Conservation (phyloP, 163 green algal species). For the Scenedesmus sp. region DNA sequence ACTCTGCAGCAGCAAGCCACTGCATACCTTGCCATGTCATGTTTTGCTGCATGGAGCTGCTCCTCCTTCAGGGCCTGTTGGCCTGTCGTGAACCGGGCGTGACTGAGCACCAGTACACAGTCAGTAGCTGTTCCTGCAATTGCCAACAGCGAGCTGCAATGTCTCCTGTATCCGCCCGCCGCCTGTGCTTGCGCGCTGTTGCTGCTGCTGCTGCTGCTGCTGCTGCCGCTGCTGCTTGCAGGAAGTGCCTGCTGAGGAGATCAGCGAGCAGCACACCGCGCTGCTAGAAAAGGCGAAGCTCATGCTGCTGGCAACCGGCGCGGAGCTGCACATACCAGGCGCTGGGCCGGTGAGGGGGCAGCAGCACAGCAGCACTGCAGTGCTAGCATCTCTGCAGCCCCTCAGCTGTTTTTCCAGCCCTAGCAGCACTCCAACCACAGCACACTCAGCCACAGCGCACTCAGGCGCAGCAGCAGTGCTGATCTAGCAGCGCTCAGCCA, state of each 20-base stretch:
- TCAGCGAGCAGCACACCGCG: constrained; percentile 21
- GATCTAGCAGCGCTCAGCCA: too few species aligned
- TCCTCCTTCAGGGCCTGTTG: background rate
- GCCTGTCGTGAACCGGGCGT: too few species aligned
- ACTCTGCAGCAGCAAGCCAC: too few species aligned
- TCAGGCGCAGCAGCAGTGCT: too few species aligned
- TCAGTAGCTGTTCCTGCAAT: too few species aligned
- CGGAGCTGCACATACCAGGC: background rate
- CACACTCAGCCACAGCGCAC: too few species aligned
- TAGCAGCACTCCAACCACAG: too few species aligned
- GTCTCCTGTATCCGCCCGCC: too few species aligned
- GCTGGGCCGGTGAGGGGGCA: background rate
- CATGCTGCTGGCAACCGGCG: background rate
- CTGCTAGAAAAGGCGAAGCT: background rate
- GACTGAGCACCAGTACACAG: background rate
- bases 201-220: background rate
- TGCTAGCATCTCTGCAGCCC: too few species aligned
- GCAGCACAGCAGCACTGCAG: background rate
- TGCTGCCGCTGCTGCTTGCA: background rate
- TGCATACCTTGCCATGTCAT: background rate
- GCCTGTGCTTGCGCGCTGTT: too few species aligned
- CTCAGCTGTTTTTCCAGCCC: too few species aligned
- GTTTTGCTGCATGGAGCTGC: background rate
- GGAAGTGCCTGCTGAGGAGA: background rate
- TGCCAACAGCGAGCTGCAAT: too few species aligned